These are phyloP conservation scores for Scolecobasidium constrictum DNA, from an alignment of 2,329 filamentous ascomycete species.

Conservation along the genomic window DNA sequence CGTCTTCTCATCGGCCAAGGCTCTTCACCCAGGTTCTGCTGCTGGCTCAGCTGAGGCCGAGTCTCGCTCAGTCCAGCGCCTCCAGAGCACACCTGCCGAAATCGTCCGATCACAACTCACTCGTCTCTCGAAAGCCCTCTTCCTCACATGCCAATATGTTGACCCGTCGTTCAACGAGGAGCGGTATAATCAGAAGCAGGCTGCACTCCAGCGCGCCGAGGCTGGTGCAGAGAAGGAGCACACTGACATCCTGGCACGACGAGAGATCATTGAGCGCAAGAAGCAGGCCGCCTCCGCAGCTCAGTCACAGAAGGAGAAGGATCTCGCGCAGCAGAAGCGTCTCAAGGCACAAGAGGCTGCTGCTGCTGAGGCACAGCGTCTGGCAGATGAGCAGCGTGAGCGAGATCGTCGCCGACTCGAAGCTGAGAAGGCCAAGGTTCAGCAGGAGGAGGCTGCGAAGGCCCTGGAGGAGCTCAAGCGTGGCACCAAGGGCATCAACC, in stretches of 20 bases:
- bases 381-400: slow-evolving; percentile 85
- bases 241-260: slow-evolving; percentile 69
- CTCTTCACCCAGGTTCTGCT: slow-evolving; percentile 71
- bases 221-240: slow-evolving; percentile 90
- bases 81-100: slow-evolving; percentile 95
- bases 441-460: slow-evolving; percentile 51
- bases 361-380: slow-evolving; percentile 78
- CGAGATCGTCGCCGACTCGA: slow-evolving; percentile 78
- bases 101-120: slow-evolving; percentile 93
- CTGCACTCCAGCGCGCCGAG: slow-evolving; percentile 70
- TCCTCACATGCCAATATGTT: slow-evolving; percentile 90
- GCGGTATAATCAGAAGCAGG: slow-evolving; percentile 66
- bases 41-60: slow-evolving; percentile 84
- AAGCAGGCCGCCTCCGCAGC: slow-evolving; percentile 91
- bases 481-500: slow-evolving; percentile 71
- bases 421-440: slow-evolving; percentile 80
- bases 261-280: slow-evolving; percentile 88
- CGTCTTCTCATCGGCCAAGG: slow-evolving; percentile 94
- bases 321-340: slow-evolving; percentile 81
- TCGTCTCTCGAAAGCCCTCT: slow-evolving; percentile 81
- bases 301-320: slow-evolving; percentile 79
- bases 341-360: slow-evolving; percentile 78
- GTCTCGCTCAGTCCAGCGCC: slow-evolving; percentile 74
- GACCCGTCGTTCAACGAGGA: slow-evolving; percentile 80
- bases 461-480: slow-evolving; percentile 94